These are phyloP conservation scores for Aleurites moluccanus DNA, from an alignment of 441 rosid genomes.

Conservation along the genomic window DNA sequence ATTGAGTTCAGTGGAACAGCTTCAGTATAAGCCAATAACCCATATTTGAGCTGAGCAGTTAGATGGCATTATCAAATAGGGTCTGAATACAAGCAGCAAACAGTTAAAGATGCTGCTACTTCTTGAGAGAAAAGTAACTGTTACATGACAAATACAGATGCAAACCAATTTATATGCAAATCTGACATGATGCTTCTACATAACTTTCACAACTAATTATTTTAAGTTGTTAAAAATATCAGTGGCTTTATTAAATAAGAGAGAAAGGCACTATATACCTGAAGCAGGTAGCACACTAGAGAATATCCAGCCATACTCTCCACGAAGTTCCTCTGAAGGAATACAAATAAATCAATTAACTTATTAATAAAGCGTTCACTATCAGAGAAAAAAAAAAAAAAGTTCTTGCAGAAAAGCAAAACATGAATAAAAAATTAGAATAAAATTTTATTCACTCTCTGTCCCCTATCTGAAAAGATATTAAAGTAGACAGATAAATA, in stretches of 20 bases:
- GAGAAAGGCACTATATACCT: constrained; percentile 49
- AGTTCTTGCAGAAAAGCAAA: not conserved
- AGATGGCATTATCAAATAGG: not conserved
- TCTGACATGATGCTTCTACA: not conserved
- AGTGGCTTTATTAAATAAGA: not conserved
- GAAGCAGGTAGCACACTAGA: constrained; percentile 94
- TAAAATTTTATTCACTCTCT: not conserved
- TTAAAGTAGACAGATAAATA: not conserved
- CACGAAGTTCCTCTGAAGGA: constrained; percentile 91
- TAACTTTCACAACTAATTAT: not conserved
- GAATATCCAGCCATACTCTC: constrained; percentile 99
- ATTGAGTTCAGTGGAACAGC: not conserved
- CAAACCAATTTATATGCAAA: not conserved
- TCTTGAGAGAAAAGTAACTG: not conserved
- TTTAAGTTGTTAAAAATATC: too few species aligned
- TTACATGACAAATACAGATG: not conserved
- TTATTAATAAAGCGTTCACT: not conserved
- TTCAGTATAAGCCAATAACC: not conserved
- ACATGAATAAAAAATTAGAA: not conserved
- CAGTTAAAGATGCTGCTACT: constrained; percentile 1
- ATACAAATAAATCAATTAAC: constrained; percentile 20
- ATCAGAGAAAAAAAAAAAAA: too few species aligned
- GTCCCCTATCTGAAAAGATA: not conserved
- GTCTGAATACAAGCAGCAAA: not conserved
- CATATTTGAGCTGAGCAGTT: not conserved